Evolutionary conservation across 2,329 filamentous ascomycete genomes (phyloP).

Genomic region (Colletotrichum filicis): DNA sequence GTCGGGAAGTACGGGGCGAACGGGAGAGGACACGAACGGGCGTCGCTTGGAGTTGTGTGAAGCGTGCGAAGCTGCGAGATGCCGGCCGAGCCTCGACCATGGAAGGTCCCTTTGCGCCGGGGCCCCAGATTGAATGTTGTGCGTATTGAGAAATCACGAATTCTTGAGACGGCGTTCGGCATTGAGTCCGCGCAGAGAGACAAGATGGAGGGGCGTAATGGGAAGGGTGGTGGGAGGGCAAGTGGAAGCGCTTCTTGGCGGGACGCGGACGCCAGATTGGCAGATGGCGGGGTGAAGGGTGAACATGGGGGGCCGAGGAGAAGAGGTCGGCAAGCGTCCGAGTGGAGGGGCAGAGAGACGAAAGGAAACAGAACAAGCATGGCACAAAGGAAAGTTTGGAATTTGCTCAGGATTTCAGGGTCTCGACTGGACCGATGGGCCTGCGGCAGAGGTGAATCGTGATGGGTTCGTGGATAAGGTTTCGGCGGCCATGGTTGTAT

Average conservation of each 20-base stretch:
- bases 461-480: not conserved
- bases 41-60: constrained; percentile 32
- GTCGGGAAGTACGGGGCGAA: not conserved
- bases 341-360: not conserved
- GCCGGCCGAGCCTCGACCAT: constrained; percentile 2
- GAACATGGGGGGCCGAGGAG: not conserved
- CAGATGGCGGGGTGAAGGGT: constrained; percentile 9
- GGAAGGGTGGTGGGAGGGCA: constrained; percentile 1
- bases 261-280: not conserved
- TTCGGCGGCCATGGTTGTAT: not conserved
- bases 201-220: not conserved
- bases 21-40: not conserved
- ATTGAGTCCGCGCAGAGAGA: constrained; percentile 12
- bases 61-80: not conserved
- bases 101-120: constrained; percentile 1
- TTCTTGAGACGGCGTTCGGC: constrained; percentile 19
- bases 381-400: not conserved
- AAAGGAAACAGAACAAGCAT: not conserved
- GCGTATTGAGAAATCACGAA: not conserved
- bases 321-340: not conserved
- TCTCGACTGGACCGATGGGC: not conserved
- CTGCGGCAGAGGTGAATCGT: not conserved
- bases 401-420: not conserved
- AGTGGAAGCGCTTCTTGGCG: constrained; percentile 29
- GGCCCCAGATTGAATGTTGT: not conserved